phyloP scores from a whole-genome alignment of 495 filamentous ascomycete genomes.

The Thozetella sp. region DNA sequence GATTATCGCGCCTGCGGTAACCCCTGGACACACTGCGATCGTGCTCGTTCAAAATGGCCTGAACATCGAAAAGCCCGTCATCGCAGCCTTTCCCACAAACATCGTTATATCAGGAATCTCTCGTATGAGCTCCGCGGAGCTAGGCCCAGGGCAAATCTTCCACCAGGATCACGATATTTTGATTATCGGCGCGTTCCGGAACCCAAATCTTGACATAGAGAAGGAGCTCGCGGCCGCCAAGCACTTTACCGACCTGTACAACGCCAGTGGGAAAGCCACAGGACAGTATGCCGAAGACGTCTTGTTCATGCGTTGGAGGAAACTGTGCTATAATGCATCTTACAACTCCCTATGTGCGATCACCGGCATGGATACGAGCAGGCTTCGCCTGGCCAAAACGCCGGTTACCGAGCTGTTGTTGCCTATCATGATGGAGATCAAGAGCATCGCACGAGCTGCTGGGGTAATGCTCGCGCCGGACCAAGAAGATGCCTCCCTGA shows the following conservation, averaged over 20 bases:
- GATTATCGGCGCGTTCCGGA: slow-evolving; percentile 46
- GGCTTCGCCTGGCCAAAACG: slow-evolving; percentile 24
- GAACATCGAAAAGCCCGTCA: slow-evolving; percentile 60
- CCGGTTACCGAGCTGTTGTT: slow-evolving; percentile 18
- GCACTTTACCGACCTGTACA: slow-evolving; percentile 41
- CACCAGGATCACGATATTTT: slow-evolving; percentile 43
- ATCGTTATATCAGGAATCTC: slow-evolving; percentile 54
- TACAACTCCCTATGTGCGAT: slow-evolving; percentile 49
- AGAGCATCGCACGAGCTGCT: slow-evolving; percentile 10
- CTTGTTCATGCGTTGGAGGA: slow-evolving; percentile 43
- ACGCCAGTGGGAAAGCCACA: slow-evolving; percentile 20
- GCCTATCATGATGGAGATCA: slow-evolving; percentile 22
- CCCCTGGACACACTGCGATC: slow-evolving; percentile 48
- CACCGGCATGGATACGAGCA: slow-evolving; percentile 44
- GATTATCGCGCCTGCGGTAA: slow-evolving; percentile 51
- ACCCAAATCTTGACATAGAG: slow-evolving; percentile 13
- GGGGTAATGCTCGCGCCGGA: slow-evolving; percentile 36
- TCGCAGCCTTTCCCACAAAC: slow-evolving; percentile 52
- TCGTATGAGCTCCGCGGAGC: slow-evolving; percentile 52
- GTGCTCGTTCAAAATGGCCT: slow-evolving; percentile 66
- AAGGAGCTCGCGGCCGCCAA: slow-evolving; percentile 23
- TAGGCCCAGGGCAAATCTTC: slow-evolving; percentile 38
- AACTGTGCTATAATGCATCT: slow-evolving; percentile 51
- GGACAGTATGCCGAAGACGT: slow-evolving; percentile 34
- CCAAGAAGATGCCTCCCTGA: slow-evolving; percentile 32